These are phyloP conservation scores for Metarhizium rileyi DNA, from an alignment of 2,329 filamentous ascomycete species.

Conservation along the genomic window DNA sequence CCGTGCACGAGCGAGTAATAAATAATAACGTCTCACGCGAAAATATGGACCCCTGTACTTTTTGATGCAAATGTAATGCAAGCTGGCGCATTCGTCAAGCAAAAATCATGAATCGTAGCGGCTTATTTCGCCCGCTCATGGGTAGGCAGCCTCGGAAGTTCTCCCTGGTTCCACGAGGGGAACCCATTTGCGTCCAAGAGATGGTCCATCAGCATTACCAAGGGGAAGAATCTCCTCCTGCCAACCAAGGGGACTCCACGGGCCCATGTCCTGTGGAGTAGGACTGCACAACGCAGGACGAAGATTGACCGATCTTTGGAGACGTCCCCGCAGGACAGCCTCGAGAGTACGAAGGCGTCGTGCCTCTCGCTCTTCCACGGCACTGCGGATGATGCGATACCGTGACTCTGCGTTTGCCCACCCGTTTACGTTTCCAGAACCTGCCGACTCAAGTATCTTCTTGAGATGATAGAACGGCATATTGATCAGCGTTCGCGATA, in stretches of 20 bases:
- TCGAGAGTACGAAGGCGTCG: conserved; percentile 39
- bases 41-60: background rate
- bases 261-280: conserved; percentile 28
- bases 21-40: background rate
- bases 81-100: conserved; percentile 10
- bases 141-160: conserved; percentile 19
- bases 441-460: conserved; percentile 50
- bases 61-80: conserved; percentile 4
- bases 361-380: conserved; percentile 48
- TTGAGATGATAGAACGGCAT: conserved; percentile 60
- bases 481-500: conserved; percentile 61
- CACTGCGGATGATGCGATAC: conserved; percentile 36
- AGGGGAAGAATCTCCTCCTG: conserved; percentile 31
- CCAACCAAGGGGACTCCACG: conserved; percentile 41
- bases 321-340: conserved; percentile 26
- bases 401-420: conserved; percentile 39
- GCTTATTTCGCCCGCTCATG: conserved; percentile 13
- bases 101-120: conserved; percentile 11
- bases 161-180: conserved; percentile 22
- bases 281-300: conserved; percentile 26
- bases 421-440: conserved; percentile 40
- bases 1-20: background rate
- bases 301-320: conserved; percentile 26
- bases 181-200: conserved; percentile 35
- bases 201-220: conserved; percentile 30